phyloP scores from a whole-genome alignment of 208 protist species.

The Porcisia hertigi region DNA sequence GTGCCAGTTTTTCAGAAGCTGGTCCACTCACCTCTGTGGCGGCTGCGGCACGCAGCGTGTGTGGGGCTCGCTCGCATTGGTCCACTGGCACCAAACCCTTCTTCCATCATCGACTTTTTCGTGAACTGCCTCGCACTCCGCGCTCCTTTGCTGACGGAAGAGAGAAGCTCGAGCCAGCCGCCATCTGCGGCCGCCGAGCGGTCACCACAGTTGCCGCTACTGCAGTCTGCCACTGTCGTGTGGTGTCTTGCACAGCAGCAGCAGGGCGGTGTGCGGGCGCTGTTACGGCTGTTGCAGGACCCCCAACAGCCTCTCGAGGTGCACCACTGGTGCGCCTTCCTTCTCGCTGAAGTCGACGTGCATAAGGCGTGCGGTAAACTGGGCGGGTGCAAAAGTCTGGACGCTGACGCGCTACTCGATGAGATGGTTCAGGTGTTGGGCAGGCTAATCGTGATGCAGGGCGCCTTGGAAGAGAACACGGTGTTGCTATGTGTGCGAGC shows the following conservation, averaged over 20 bases:
- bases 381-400: slow-evolving; percentile 7
- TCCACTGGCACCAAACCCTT: slow-evolving; percentile 15
- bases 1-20: slow-evolving; percentile 27
- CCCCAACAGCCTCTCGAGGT: slow-evolving; percentile 20
- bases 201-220: slow-evolving; percentile 4
- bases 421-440: slow-evolving; percentile 45
- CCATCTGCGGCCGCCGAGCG: not conserved
- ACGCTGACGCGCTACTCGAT: slow-evolving; percentile 31
- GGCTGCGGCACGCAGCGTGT: slow-evolving; percentile 61
- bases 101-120: slow-evolving; percentile 15
- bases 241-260: slow-evolving; percentile 64
- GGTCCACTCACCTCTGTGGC: slow-evolving; percentile 35
- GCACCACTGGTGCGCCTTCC: slow-evolving; percentile 43
- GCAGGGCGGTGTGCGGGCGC: slow-evolving; percentile 37
- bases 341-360: slow-evolving; percentile 40
- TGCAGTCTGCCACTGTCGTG: slow-evolving; percentile 40
- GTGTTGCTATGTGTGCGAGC: slow-evolving; percentile 54
- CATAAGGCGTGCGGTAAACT: slow-evolving; percentile 17
- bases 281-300: slow-evolving; percentile 30
- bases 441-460: slow-evolving; percentile 30
- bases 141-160: not conserved
- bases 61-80: slow-evolving; percentile 58
- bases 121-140: not conserved
- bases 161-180: not conserved
- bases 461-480: slow-evolving; percentile 48